phyloP scores from a whole-genome alignment of 2,329 filamentous ascomycete genomes.

The Talaromyces sp. region DNA sequence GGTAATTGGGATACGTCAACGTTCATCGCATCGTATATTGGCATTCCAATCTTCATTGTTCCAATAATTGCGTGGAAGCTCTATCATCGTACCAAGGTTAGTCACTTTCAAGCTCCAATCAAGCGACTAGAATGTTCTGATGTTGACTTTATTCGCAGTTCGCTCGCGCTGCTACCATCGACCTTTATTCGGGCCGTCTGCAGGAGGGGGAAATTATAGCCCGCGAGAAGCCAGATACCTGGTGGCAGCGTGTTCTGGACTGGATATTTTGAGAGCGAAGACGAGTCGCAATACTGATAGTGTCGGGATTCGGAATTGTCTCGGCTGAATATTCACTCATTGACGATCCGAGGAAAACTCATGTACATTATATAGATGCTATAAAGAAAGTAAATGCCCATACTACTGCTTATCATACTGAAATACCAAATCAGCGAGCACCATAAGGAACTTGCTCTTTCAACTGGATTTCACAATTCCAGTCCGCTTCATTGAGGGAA shows the following conservation, averaged over 20 bases:
- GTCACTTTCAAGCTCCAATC: constrained; percentile 16
- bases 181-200: constrained; percentile 33
- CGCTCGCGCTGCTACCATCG: constrained; percentile 26
- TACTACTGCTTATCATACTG: too few species aligned
- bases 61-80: constrained; percentile 45
- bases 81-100: constrained; percentile 35
- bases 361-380: neutral
- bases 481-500: too few species aligned
- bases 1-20: constrained; percentile 27
- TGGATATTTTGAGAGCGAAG: neutral
- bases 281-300: neutral
- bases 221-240: constrained; percentile 21
- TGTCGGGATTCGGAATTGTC: neutral
- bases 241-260: constrained; percentile 23
- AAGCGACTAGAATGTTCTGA: constrained; percentile 2
- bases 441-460: too few species aligned
- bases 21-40: constrained; percentile 42
- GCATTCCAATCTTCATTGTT: constrained; percentile 42
- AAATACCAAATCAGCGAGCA: too few species aligned
- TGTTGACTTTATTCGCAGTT: constrained; percentile 20
- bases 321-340: too few species aligned
- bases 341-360: neutral
- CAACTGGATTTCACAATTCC: too few species aligned
- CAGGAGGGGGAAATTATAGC: constrained; percentile 30
- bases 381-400: neutral